These are phyloP conservation scores for Zelopaecilomyces penicillatus DNA, from an alignment of 2,329 filamentous ascomycete species.

Conservation along the genomic window DNA sequence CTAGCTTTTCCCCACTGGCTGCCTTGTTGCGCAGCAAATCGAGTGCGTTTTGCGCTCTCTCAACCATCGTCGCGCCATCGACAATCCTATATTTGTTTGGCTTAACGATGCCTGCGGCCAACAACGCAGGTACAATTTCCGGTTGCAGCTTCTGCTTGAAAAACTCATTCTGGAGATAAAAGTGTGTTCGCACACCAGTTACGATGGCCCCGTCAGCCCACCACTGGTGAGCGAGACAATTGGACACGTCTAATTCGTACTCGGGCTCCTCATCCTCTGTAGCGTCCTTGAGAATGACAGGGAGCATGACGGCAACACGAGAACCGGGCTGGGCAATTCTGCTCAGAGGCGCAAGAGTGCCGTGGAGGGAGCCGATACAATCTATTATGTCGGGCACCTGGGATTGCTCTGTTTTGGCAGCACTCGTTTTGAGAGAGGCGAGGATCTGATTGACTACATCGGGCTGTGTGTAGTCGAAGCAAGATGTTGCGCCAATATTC, in stretches of 20 bases:
- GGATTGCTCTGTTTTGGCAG: conserved; percentile 5
- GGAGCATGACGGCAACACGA: conserved; percentile 51
- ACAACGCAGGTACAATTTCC: conserved; percentile 44
- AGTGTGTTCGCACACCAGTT: conserved; percentile 39
- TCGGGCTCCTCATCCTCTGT: conserved; percentile 37
- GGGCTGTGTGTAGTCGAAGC: conserved; percentile 38
- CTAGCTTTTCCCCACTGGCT: conserved; percentile 32
- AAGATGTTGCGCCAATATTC: conserved; percentile 33
- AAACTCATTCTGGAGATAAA: conserved; percentile 40
- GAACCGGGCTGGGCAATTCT: conserved; percentile 40
- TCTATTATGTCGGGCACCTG: not conserved
- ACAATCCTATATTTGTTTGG: conserved; percentile 35
- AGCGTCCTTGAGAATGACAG: conserved; percentile 48
- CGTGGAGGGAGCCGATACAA: conserved; percentile 31
- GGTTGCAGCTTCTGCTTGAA: conserved; percentile 46
- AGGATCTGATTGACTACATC: conserved; percentile 28
- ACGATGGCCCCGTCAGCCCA: conserved; percentile 47
- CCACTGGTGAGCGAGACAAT: conserved; percentile 35
- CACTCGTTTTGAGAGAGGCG: not conserved
- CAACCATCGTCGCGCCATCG: conserved; percentile 29
- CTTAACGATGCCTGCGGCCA: conserved; percentile 29
- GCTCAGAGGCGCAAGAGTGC: conserved; percentile 39
- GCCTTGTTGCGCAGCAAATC: conserved; percentile 25
- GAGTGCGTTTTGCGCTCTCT: conserved; percentile 31
- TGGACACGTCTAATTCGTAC: conserved; percentile 45